Base-by-base conservation (phyloP, 768 basidiomycete species). In the Erythrobasidium yunnanense region DNA sequence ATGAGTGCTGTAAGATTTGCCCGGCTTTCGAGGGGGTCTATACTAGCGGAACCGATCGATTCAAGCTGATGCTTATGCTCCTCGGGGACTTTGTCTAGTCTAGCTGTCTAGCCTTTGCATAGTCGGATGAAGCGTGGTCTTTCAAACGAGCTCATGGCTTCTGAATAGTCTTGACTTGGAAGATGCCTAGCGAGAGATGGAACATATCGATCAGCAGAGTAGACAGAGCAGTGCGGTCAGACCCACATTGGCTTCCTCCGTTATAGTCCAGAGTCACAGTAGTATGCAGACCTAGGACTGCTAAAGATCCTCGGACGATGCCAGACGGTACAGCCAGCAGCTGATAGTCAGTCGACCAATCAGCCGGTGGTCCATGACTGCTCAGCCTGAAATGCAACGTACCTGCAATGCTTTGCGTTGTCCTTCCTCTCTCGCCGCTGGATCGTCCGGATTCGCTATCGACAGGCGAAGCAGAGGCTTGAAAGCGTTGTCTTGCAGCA, bases 81-180 rank as follows among this genome's bases (percentile, higher is more conserved):
- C n/a, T n/a, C n/a, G n/a, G n/a, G n/a, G n/a, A n/a, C n/a, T n/a
- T n/a, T n/a, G n/a, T n/a, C n/a, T n/a, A n/a, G n/a, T n/a, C n/a
- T n/a, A n/a, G n/a, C n/a, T n/a, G n/a, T n/a, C n/a, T n/a, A n/a
- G n/a, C n/a, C n/a, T n/a, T n/a, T n/a, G n/a, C n/a, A n/a, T n/a
- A n/a, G n/a, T n/a, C n/a, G n/a, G n/a, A n/a, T n/a, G n/a, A n/a
- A n/a, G n/a, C n/a, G n/a, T n/a, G n/a, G n/a, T n/a, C n/a, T n/a
- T n/a, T n/a, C n/a, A n/a, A n/a, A n/a, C n/a, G n/a, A n/a, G n/a
- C n/a, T 25, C 13, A 13, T 8, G 49, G 17, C 22, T 51, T 51
- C 49, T 13, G 11, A 25, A 38, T 52, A n/a, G 67, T 63, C 66
- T 69, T 70, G 54, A 71, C 69, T 50, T 71, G 71, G 51, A 71